A percentile compares a stretch with the other conserved stretches of the same genome.
Conservation (phyloP, 2,329 filamentous ascomycete genomes). For the Ramichloridium luteum region DNA sequence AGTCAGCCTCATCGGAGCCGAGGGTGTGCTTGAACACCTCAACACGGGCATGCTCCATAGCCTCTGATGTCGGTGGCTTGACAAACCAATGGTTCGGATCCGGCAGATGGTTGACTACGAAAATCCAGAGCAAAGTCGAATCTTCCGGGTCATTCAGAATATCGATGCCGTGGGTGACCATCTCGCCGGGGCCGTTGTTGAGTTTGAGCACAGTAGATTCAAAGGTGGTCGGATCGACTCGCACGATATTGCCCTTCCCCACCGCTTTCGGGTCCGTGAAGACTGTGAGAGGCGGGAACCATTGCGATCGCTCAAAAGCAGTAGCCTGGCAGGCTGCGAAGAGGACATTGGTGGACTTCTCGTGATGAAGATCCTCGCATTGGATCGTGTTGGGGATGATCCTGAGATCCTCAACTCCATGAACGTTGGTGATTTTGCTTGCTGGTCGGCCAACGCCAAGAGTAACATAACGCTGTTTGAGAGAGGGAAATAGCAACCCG, state of each 20-base stretch:
- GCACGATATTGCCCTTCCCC: slow-evolving; percentile 36
- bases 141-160: slow-evolving; percentile 39
- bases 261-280: slow-evolving; percentile 30
- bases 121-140: slow-evolving; percentile 42
- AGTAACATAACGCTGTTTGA: slow-evolving; percentile 1
- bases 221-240: slow-evolving; percentile 42
- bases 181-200: slow-evolving; percentile 40
- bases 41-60: slow-evolving; percentile 40
- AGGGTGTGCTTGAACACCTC: slow-evolving; percentile 47
- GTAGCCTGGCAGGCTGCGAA: slow-evolving; percentile 47
- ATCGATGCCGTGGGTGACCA: slow-evolving; percentile 50
- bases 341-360: slow-evolving; percentile 35
- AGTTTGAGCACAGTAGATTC: slow-evolving; percentile 22
- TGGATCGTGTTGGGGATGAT: slow-evolving; percentile 41
- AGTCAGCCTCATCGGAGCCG: slow-evolving; percentile 29
- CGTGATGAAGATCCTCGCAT: slow-evolving; percentile 50
- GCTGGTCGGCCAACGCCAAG: slow-evolving; percentile 1
- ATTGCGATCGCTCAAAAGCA: slow-evolving; percentile 30
- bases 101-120: slow-evolving; percentile 48
- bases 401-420: slow-evolving; percentile 26
- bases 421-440: slow-evolving; percentile 22
- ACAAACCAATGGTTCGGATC: slow-evolving; percentile 30
- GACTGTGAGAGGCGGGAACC: slow-evolving; percentile 40
- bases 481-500: neutral
- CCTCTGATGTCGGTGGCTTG: slow-evolving; percentile 15